Evolutionary conservation across 225 moss, liverwort and hornwort species (phyloP), one percentile per base, ranked within the genome.

Genomic region (Pseudisothecium myosuroides): DNA sequence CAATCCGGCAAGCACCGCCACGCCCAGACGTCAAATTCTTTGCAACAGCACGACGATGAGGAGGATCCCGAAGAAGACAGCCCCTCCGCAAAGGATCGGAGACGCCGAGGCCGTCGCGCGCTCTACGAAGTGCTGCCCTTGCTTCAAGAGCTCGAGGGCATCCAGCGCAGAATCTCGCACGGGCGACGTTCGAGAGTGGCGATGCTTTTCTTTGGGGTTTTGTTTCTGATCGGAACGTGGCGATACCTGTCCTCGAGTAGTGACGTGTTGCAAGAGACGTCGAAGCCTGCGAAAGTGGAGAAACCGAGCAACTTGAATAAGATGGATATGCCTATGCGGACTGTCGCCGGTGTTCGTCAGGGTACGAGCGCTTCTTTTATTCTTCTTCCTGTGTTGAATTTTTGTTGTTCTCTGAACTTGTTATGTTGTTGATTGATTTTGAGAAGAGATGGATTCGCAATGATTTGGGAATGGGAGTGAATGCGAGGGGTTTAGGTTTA

Each of bases 321-420:
- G 34, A 50, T 97, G 92, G 95, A 95, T 45, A 99, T 97, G 97
- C 96, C 96, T 4, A 94, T 76, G 88, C 87, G 92, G 55, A 92
- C 89, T 52, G 76, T 90, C 31, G 82, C 59, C 37, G 96, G 95
- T 56, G 96, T 91, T 81, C 94, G 93, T 75, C 90, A 93, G 88
- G 92, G 97, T 96, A 88, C 56, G 76, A 87, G 19, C 31, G 60
- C 82, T 88, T 9, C 20, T 47, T 37, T 22, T 39, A 39, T 47
- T 24, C 9, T 86, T 64, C 49, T 34, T 56, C 50, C 18, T 72
- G 56, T 17, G 5, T 39, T 45, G 11, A 4, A 28, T 64, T 82
- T 73, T 17, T 65, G 11, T 27, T 50, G 7, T 49, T 74, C 62
- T 47, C 31, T 62, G 67, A 43, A 63, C 49, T 2, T 54, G 36